Base-by-base conservation (phyloP, 2,329 filamentous ascomycete genomes). In the Lasiodiplodia sp. region DNA sequence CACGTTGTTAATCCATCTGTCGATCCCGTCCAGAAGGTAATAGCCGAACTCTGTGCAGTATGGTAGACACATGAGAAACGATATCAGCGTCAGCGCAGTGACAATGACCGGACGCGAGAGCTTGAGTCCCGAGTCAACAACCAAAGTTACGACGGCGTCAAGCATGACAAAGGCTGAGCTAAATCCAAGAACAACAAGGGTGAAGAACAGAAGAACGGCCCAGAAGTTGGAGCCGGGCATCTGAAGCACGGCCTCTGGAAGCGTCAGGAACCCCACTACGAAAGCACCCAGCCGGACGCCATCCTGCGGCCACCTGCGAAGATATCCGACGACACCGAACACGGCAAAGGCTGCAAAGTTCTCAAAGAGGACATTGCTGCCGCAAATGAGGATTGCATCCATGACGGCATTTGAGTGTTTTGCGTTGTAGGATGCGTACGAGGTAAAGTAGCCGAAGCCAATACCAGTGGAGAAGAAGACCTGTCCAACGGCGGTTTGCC, bases 381-480 rank as follows among this genome's bases (percentile, higher is more conserved):
- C 76, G 28, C 85, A 85, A 37, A 88, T 86, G 8, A 88, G 78
- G 51, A 87, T 78, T 0, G 87, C 85, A 69, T 88, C 87, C 83
- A 86, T 85, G 0, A 88, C 86, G 1, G 86, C 86, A 63, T 88
- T 88, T 8, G 86, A 85, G 73, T 87, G 83, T 71, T 81, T 85
- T 71, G 78, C 75, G 68, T 88, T 88, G 75, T 88, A 88, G 0
- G 84, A 87, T 0, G 86, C 86, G 70, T 88, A 88, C 0, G 83
- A 84, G 0, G 86, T 88, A 69, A 87, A 88, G 73, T 86, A 87
- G 2, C 86, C 86, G 71, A 88, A 88, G 0, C 85, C 86, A 34
- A 88, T 84, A 3, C 86, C 86, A 0, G 85, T 88, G 0, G 85
- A 87, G 76, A 88, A 88, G 75, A 88, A 88, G 56, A 88, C 86